Evolutionary conservation across 352 stramenopile genomes (phyloP), one percentile per base, ranked within the genome.

Genomic region (Globisporangium apiculatum): DNA sequence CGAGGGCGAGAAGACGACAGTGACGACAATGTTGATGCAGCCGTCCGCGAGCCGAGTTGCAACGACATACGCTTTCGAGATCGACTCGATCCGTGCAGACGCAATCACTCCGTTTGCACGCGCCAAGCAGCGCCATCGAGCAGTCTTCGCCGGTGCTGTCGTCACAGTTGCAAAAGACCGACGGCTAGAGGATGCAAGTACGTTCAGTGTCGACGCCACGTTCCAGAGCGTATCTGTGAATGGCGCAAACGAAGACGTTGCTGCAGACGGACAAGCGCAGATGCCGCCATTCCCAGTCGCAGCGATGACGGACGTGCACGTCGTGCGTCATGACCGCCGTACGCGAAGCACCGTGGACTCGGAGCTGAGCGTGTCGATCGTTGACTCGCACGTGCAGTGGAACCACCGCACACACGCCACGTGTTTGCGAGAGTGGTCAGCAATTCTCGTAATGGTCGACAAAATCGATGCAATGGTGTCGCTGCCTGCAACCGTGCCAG

Each of bases 381-480:
- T 64, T 1, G 57, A 69, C 8, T 48, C 64, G 5, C 60, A 57
- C 5, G 46, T 81, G 5, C 53, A 75, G 40, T 81, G 73, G 73
- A 62, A 64, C 18, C 73, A 77, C 18, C 52, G 18, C 9, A 51
- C 61, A 12, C 72, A 81, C 49, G 61, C 57, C 8, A 36, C 42
- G 0, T 79, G 81, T 43, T 40, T 81, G 15, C 45, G 56, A 6
- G 69, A 86, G 38, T 66, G 67, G 40, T 31, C 43, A 12, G 57
- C 54, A 0, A 65, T 76, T 4, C 48, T 69, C 37, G 63, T 49
- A 7, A 62, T 78, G 1, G 35, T 80, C 0, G 66, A 82, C 52
- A 71, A 70, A 17, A 36, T 82, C 2, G 62, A 75, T 12, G 24
- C 57, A 7, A 76, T 86, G 67, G 5, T 86, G 1, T 10, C 17